Base-by-base conservation (phyloP, 2,329 filamentous ascomycete species). In the Xylariaceae sp. region DNA sequence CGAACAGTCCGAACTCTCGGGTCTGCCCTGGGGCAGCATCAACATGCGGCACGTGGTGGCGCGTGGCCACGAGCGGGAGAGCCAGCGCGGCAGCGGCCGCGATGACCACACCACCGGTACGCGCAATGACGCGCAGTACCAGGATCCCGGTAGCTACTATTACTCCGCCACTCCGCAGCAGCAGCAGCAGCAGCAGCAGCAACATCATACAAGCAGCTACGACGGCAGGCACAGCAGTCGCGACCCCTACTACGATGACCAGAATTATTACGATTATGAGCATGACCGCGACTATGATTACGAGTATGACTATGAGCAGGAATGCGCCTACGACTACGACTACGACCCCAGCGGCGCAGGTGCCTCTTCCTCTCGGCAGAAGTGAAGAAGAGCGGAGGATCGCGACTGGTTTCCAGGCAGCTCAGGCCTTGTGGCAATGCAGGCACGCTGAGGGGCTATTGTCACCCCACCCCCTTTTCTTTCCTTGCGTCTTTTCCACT, bases 11-110 rank as follows among this genome's bases (percentile, higher is more conserved):
- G 65, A 75, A 3, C 63, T 75, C 5, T 77, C 78, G 0, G 82
- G 82, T 0, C 61, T 86, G 3, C 82, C 82, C 0, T 87, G 81
- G 83, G 83, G 83, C 22, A 72, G 79, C 14, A 57, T 84, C 43
- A 81, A 70, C 40, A 67, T 86, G 58, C 68, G 63, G 24, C 67
- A 69, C 44, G 61, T 74, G 17, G 56, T 75, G 0, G 55, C 65
- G 6, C 59, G 64, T 32, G 72, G 72, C 29, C 68, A 72, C 47
- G 69, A 72, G 44, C 57, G 57, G 6, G 59, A 65, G 38, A 66
- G 64, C 44, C 58, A 59, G 19, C 61, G 61, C 7, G 43, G 48
- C 31, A 46, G 42, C 23, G 39, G 45, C 24, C 43, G 43, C 19
- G 45, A 45, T 17, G 37, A 44, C 8, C 26, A 45, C 18, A n/a